Evolutionary conservation across 129 eudicot species (phyloP).

Genomic region (Logfia minima): DNA sequence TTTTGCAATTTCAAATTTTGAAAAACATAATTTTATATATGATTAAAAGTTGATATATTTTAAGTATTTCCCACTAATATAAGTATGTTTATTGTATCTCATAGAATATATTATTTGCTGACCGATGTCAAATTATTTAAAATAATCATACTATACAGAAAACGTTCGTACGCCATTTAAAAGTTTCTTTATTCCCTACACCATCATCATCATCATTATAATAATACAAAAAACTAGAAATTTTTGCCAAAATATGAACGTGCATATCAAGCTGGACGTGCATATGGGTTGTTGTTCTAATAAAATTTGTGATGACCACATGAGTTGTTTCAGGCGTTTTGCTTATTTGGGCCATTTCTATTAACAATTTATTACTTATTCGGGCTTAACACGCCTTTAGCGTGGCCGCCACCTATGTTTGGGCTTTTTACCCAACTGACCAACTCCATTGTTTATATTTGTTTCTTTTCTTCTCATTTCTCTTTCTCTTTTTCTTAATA

Average conservation of each 20-base stretch:
- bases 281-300: not conserved
- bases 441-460: not conserved
- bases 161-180: not conserved
- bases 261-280: slow-evolving; percentile 5
- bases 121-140: too few species aligned
- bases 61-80: too few species aligned
- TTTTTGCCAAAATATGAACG: not conserved
- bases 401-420: not conserved
- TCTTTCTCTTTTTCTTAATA: too few species aligned
- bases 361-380: not conserved
- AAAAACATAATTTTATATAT: too few species aligned
- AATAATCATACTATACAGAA: too few species aligned
- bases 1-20: too few species aligned
- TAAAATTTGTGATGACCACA: not conserved
- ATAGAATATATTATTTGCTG: too few species aligned
- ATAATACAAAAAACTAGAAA: not conserved
- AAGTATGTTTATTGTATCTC: too few species aligned
- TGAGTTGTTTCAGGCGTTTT: not conserved
- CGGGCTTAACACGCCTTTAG: not conserved
- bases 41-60: too few species aligned
- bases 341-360: slow-evolving; percentile 2
- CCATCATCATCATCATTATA: not conserved
- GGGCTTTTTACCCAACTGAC: slow-evolving; percentile 1
- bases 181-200: not conserved
- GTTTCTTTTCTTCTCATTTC: not conserved